These are phyloP conservation scores for Phyllosticta paracitricarpa DNA, from an alignment of 2,329 filamentous ascomycete species.

Conservation along the genomic window DNA sequence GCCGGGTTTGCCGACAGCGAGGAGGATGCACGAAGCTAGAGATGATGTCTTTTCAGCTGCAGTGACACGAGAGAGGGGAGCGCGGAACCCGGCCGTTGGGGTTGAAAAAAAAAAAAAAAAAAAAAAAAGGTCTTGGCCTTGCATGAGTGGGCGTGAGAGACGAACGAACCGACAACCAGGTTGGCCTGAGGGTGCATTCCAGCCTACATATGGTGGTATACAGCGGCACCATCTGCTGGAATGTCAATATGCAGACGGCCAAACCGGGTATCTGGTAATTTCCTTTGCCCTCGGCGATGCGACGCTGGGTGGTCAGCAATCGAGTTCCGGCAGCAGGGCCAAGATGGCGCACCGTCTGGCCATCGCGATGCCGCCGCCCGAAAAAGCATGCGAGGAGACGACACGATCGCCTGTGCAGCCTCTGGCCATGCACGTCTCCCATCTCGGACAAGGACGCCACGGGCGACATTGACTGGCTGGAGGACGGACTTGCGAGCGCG, in stretches of 20 bases:
- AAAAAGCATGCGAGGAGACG: not conserved
- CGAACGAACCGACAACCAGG: conserved; percentile 9
- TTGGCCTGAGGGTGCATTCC: conserved; percentile 7
- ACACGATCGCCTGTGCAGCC: not conserved
- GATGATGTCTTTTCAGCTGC: not conserved
- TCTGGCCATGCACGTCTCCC: not conserved
- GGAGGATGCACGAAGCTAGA: not conserved
- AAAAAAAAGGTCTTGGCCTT: conserved; percentile 2
- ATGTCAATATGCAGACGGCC: conserved; percentile 10
- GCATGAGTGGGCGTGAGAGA: conserved; percentile 3
- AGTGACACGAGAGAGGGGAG: not conserved
- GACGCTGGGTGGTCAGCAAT: conserved; percentile 3
- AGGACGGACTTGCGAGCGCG: not conserved
- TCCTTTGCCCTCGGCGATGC: not conserved
- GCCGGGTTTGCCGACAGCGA: not conserved
- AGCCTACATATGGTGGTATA: not conserved
- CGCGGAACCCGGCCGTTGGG: conserved; percentile 7
- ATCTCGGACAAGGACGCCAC: not conserved
- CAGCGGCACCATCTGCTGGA: conserved; percentile 8
- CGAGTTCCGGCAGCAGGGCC: not conserved
- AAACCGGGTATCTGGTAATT: conserved; percentile 11
- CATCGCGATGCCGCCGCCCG: not conserved
- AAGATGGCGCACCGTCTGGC: not conserved
- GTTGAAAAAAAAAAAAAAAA: no score
- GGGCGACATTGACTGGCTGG: not conserved